phyloP scores from a whole-genome alignment of 139 green algal species.

The Chlorella sp. region DNA sequence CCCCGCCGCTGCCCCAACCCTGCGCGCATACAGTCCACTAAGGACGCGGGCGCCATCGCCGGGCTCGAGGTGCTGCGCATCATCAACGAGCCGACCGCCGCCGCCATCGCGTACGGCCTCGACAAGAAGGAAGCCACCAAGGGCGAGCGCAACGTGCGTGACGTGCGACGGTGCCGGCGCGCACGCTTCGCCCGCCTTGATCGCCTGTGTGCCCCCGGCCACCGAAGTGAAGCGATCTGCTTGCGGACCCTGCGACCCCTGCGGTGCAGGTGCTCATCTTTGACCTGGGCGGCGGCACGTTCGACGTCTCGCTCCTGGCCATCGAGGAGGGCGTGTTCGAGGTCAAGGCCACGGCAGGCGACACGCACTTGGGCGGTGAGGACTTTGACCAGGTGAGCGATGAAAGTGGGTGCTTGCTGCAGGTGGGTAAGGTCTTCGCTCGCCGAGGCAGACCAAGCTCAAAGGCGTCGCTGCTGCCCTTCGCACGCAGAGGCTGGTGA shows the following conservation, averaged over 20 bases:
- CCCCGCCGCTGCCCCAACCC: neutral
- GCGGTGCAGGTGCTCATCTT: too few species aligned
- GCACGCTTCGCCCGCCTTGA: constrained; percentile 4
- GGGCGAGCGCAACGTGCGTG: constrained; percentile 70
- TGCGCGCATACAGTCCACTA: constrained; percentile 5
- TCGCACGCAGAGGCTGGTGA: too few species aligned
- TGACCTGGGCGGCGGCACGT: constrained; percentile 55
- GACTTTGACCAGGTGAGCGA: constrained; percentile 95
- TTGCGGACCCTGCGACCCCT: neutral
- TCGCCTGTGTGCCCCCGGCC: neutral
- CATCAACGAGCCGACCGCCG: constrained; percentile 94
- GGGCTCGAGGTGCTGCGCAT: constrained; percentile 92
- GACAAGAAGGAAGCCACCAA: constrained; percentile 11
- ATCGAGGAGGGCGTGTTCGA: constrained; percentile 97
- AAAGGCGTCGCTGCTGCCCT: too few species aligned
- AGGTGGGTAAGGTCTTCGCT: too few species aligned
- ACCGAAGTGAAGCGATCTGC: neutral
- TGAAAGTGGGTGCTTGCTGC: too few species aligned
- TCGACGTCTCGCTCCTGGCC: constrained; percentile 91
- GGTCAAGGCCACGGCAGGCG: constrained; percentile 89
- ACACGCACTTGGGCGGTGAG: constrained; percentile 93
- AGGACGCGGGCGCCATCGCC: constrained; percentile 49
- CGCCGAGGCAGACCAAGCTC: too few species aligned
- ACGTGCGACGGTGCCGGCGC: constrained; percentile 93
- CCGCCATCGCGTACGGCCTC: constrained; percentile 84